These are phyloP conservation scores for Geranomyces variabilis DNA, from an alignment of 192 early-diverging fungal species.

Conservation along the genomic window DNA sequence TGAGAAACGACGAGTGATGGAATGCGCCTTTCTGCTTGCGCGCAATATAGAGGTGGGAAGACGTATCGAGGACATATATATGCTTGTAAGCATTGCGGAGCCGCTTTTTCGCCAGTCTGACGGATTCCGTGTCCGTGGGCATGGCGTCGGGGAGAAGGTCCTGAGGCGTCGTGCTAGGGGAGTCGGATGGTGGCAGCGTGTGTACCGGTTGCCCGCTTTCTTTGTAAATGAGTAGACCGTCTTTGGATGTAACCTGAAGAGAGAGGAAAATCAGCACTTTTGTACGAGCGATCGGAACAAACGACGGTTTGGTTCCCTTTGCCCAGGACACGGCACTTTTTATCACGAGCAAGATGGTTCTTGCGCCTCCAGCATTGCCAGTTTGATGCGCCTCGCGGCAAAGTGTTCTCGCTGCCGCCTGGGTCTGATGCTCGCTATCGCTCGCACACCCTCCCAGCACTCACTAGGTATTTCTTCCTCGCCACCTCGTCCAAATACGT, in stretches of 20 bases:
- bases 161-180: neutral
- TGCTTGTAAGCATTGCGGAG: conserved; percentile 10
- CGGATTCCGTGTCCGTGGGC: conserved; percentile 7
- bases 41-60: neutral
- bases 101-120: conserved; percentile 6
- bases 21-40: conserved; percentile 11
- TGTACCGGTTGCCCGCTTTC: conserved; percentile 7
- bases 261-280: too few species aligned
- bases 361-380: too few species aligned
- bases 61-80: conserved; percentile 6
- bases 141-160: conserved; percentile 7
- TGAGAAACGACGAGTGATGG: conserved; percentile 17
- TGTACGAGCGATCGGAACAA: too few species aligned
- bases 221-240: conserved; percentile 14
- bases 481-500: conserved; percentile 7
- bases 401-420: too few species aligned
- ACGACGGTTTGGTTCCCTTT: too few species aligned
- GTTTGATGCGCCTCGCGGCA: too few species aligned
- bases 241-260: neutral
- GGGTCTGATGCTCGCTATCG: neutral
- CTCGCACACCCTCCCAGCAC: neutral
- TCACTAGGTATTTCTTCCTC: neutral
- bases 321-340: too few species aligned
- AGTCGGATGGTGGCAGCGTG: conserved; percentile 8
- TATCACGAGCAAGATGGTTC: too few species aligned